phyloP scores from a whole-genome alignment of 208 protist species.

The Herpetomonas samuelpessoai region DNA sequence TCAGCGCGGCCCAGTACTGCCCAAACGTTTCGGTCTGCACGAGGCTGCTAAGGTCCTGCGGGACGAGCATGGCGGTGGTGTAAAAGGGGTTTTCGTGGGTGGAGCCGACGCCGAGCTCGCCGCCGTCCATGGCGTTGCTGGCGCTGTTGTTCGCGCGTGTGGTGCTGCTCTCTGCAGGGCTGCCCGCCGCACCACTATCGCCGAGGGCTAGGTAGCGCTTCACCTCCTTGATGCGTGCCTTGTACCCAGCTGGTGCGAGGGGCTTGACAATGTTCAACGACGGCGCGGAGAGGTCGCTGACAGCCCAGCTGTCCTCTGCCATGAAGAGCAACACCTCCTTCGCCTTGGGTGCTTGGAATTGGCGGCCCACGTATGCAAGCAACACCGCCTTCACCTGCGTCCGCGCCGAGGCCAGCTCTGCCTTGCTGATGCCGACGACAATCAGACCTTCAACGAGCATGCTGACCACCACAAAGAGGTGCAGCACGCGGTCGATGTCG shows the following conservation, averaged over 20 bases:
- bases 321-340: constrained; percentile 63
- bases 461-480: constrained; percentile 74
- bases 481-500: constrained; percentile 69
- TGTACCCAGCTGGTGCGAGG: constrained; percentile 47
- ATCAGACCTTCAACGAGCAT: constrained; percentile 63
- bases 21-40: constrained; percentile 59
- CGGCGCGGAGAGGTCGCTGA: constrained; percentile 42
- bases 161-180: constrained; percentile 6
- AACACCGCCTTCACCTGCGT: constrained; percentile 48
- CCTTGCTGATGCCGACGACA: constrained; percentile 45
- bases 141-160: constrained; percentile 2
- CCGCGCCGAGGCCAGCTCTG: constrained; percentile 36
- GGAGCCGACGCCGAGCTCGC: not conserved
- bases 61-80: constrained; percentile 45
- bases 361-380: constrained; percentile 37
- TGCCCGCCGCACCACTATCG: not conserved
- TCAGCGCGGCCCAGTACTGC: constrained; percentile 38
- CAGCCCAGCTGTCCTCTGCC: constrained; percentile 59
- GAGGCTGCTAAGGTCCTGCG: constrained; percentile 53
- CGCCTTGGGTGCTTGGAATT: constrained; percentile 60
- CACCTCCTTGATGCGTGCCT: constrained; percentile 44
- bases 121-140: not conserved
- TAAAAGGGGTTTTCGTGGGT: constrained; percentile 79
- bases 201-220: constrained; percentile 53
- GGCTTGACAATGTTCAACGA: constrained; percentile 65